Percentiles rank a stretch among this genome's conserved stretches.
Conservation (phyloP, 78 protist species). For the slime mould (Dictyostelium discoideum) region DNA sequence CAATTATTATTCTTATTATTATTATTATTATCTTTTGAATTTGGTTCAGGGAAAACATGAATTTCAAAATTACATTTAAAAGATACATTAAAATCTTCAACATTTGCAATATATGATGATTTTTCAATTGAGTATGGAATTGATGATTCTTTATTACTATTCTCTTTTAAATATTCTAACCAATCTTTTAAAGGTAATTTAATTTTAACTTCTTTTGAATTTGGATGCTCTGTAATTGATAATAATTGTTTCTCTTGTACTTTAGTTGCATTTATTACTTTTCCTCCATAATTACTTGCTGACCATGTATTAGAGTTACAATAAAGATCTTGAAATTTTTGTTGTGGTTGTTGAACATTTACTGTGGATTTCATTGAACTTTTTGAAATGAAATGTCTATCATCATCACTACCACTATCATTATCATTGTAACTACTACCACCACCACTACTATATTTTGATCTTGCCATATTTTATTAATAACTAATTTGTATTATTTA, state of each 20-base stretch:
- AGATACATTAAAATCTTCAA: background rate
- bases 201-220: slow-evolving; percentile 1
- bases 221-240: background rate
- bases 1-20: background rate
- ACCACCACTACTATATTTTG: background rate
- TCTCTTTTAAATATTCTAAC: slow-evolving; percentile 12
- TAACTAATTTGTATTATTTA: background rate
- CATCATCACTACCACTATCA: background rate
- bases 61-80: slow-evolving; percentile 60
- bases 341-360: background rate
- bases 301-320: slow-evolving; percentile 20
- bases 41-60: slow-evolving; percentile 13
- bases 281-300: background rate
- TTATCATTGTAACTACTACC: background rate
- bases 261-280: background rate
- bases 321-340: background rate
- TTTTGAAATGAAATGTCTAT: background rate
- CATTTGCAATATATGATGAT: slow-evolving; percentile 31
- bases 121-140: slow-evolving; percentile 37
- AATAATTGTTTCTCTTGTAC: slow-evolving; percentile 8
- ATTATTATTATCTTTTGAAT: background rate
- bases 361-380: background rate
- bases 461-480: background rate
- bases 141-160: background rate
- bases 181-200: slow-evolving; percentile 51